Conservation (phyloP, 2,329 filamentous ascomycete species). For the Balansia obtecta region DNA sequence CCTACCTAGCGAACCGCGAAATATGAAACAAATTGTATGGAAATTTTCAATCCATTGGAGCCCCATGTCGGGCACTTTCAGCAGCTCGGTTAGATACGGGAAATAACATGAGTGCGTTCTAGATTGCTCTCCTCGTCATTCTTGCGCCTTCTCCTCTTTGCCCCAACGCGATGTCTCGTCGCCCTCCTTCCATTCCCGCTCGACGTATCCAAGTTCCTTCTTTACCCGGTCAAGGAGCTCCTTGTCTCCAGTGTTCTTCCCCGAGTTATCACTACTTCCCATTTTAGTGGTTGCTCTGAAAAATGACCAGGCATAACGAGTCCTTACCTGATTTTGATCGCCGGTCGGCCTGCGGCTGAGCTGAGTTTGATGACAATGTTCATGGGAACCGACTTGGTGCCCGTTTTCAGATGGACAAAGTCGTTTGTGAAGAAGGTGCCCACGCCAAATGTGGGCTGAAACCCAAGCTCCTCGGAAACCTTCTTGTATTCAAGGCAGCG, state of each 20-base stretch:
- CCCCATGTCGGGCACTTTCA: too few species aligned
- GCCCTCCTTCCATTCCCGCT: slow-evolving; percentile 70
- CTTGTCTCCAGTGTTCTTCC: slow-evolving; percentile 89
- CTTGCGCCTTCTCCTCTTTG: slow-evolving; percentile 26
- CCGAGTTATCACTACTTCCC: slow-evolving; percentile 55
- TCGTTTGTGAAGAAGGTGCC: slow-evolving; percentile 96
- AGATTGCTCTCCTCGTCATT: neutral
- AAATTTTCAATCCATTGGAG: too few species aligned
- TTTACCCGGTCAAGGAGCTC: slow-evolving; percentile 74
- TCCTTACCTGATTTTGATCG: slow-evolving; percentile 69
- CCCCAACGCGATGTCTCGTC: slow-evolving; percentile 81
- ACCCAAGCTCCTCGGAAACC: slow-evolving; percentile 65
- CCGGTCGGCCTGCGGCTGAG: slow-evolving; percentile 65
- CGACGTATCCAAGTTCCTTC: slow-evolving; percentile 70
- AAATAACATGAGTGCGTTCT: neutral
- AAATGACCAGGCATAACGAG: neutral
- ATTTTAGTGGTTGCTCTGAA: slow-evolving; percentile 9
- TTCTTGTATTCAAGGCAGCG: slow-evolving; percentile 83
- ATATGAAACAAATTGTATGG: too few species aligned
- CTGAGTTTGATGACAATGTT: slow-evolving; percentile 98
- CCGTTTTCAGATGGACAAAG: slow-evolving; percentile 59
- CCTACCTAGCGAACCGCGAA: too few species aligned
- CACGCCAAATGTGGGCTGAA: slow-evolving; percentile 82
- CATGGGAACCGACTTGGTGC: slow-evolving; percentile 75
- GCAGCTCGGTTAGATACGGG: too few species aligned